A percentile compares a stretch with the other conserved stretches of the same genome.
phyloP scores from a whole-genome alignment of 257 asterid species.

The Penstemon davidsonii region DNA sequence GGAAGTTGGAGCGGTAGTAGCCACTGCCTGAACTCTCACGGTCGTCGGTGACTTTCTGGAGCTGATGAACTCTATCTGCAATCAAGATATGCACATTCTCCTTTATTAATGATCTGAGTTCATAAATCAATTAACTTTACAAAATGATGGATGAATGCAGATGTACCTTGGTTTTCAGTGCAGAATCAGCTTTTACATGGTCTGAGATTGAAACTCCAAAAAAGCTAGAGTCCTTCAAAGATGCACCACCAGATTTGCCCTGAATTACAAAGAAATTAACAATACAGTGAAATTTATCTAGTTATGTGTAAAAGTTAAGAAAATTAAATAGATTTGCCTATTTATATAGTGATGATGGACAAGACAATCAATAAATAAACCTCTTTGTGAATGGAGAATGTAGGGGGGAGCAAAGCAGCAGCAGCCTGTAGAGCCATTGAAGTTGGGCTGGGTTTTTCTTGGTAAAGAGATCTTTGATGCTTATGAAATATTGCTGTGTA shows the following conservation, averaged over 20 bases:
- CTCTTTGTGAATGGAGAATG: slow-evolving; percentile 71
- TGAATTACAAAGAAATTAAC: slow-evolving; percentile 24
- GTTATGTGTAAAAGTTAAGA: not conserved
- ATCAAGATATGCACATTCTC: not conserved
- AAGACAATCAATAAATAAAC: slow-evolving; percentile 26
- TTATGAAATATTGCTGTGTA: slow-evolving; percentile 19
- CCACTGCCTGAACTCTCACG: slow-evolving; percentile 55
- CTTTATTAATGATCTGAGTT: not conserved
- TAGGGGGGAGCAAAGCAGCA: slow-evolving; percentile 63
- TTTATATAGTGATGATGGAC: not conserved
- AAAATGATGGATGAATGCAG: not conserved
- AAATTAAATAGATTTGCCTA: not conserved
- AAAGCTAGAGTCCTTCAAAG: slow-evolving; percentile 58
- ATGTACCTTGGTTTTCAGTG: slow-evolving; percentile 55
- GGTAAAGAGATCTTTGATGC: slow-evolving; percentile 17
- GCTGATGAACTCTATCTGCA: slow-evolving; percentile 37
- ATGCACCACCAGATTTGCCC: slow-evolving; percentile 62
- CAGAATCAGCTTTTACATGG: slow-evolving; percentile 52
- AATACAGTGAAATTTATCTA: not conserved
- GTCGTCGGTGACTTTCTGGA: slow-evolving; percentile 32
- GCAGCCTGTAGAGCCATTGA: slow-evolving; percentile 85
- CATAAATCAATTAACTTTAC: slow-evolving; percentile 3
- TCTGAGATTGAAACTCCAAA: slow-evolving; percentile 73
- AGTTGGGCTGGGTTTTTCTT: not conserved
- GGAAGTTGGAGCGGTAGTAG: slow-evolving; percentile 49